Base-by-base conservation (phyloP, 2,329 filamentous ascomycete genomes). In the Colletotrichum simmondsii region DNA sequence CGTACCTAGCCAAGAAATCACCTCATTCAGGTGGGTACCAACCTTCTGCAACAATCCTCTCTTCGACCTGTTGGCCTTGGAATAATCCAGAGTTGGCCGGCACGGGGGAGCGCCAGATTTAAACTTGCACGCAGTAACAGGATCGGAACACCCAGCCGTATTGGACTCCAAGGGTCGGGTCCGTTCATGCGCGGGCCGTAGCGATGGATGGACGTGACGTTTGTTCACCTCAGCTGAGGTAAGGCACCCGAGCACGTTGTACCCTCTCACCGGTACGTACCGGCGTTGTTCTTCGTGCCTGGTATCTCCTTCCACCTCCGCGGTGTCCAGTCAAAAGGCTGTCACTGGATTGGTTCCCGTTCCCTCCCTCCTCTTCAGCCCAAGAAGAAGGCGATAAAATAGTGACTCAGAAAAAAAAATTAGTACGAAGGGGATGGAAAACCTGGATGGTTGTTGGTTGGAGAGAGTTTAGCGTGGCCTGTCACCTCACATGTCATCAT, bases 401-500 rank as follows among this genome's bases (percentile, higher is more conserved):
- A 28, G 2, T n/a, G 24, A 24, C 26, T 35, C 16, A 28, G 7
- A 26, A 57, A 37, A 24, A 30, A n/a, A 58, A 35, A 2, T 24
- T 35, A 60, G 24, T 4, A 35, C 5, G 12, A 26, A 35, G 32
- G 35, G 16, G 53, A 42, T 8, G 19, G 28, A 37, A 57, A 57
- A 65, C 24, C 42, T 37, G 46, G 19, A 53, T 46, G 56, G 69
- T 49, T 58, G 66, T 71, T 71, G 59, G 60, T 58, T 71, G 54
- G 24, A 37, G 30, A 56, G 16, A 42, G 61, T 65, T 37, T 59
- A 69, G 71, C 56, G 66, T 71, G 67, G 66, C 35, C 67, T 65
- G 67, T 73, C 67, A 73, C 71, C 71, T 73, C 71, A 73, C 66
- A 73, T 73, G 71, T 71, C 71, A 73, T 73, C 71, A 73, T 71